Conservation (phyloP, 148 eudicot species). For the Arctostaphylos glauca region DNA sequence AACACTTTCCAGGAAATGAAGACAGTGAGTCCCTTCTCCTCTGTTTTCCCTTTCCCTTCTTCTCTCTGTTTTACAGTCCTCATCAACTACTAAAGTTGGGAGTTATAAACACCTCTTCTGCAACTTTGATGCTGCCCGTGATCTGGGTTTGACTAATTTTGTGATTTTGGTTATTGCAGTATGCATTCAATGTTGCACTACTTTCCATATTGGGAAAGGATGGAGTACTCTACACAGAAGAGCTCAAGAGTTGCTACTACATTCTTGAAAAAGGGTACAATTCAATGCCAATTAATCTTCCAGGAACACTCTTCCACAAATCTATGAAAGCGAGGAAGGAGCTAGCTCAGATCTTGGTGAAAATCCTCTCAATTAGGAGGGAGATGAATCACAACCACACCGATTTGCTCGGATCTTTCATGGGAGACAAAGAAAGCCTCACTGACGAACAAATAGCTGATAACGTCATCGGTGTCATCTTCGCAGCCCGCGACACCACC, state of each 20-base stretch:
- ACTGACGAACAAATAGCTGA: conserved; percentile 68
- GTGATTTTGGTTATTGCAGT: conserved; percentile 45
- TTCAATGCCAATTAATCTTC: conserved; percentile 89
- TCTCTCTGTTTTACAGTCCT: not conserved
- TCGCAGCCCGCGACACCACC: conserved; percentile 72
- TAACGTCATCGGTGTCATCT: conserved; percentile 62
- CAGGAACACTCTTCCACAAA: conserved; percentile 85
- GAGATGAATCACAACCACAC: conserved; percentile 37
- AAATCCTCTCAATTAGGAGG: conserved; percentile 55
- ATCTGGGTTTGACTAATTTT: conserved; percentile 24
- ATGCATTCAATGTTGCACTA: conserved; percentile 86
- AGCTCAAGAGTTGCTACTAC: conserved; percentile 84
- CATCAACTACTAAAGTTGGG: not conserved
- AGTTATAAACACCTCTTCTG: not conserved
- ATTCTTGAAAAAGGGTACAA: conserved; percentile 88
- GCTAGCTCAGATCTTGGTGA: conserved; percentile 63
- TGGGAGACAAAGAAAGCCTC: conserved; percentile 72
- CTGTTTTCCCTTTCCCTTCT: not conserved
- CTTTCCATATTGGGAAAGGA: conserved; percentile 86
- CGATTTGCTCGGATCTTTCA: conserved; percentile 82
- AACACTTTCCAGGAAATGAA: conserved; percentile 92
- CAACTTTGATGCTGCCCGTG: not conserved
- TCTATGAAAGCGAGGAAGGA: conserved; percentile 93
- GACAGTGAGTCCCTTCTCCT: conserved; percentile 39
- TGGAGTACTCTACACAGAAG: conserved; percentile 69